Conservation (phyloP, 306 rosid species). For the Vachellia pachyceras region DNA sequence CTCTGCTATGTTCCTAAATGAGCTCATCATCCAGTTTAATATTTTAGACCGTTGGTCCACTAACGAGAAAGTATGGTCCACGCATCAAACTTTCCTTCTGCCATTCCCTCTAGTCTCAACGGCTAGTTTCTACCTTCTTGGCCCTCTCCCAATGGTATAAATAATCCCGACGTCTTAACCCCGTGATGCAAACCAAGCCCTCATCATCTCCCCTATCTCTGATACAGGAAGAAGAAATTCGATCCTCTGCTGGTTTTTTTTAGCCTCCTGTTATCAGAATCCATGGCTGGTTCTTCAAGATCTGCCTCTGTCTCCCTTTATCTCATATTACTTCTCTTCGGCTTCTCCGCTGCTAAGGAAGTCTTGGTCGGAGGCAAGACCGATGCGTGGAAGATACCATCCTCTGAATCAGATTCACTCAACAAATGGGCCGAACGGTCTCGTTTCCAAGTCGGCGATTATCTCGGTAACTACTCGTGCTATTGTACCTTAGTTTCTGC, state of each 20-base stretch:
- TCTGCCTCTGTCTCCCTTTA: conserved; percentile 43
- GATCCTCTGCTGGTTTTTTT: conserved; percentile 1
- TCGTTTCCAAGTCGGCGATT: conserved; percentile 71
- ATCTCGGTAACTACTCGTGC: conserved; percentile 55
- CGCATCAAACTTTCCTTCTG: conserved; percentile 16
- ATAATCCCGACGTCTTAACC: conserved; percentile 24
- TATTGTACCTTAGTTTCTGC: not conserved
- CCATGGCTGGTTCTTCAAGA: conserved; percentile 58
- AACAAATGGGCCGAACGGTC: conserved; percentile 75
- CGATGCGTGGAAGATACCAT: conserved; percentile 74
- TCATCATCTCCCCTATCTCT: not conserved
- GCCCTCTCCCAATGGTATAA: conserved; percentile 32
- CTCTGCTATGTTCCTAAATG: too few species aligned
- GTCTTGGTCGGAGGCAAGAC: conserved; percentile 73
- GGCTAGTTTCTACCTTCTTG: conserved; percentile 60
- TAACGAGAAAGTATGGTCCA: conserved; percentile 2
- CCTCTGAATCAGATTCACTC: conserved; percentile 74
- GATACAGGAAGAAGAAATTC: not conserved
- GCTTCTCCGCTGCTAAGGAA: conserved; percentile 69
- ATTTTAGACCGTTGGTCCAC: conserved; percentile 26
- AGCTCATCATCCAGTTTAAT: too few species aligned
- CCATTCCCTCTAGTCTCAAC: conserved; percentile 47
- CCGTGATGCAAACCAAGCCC: not conserved
- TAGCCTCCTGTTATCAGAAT: not conserved
- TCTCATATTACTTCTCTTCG: conserved; percentile 46